A percentile compares a stretch with the other conserved stretches of the same genome.
Conservation (phyloP, 2,329 filamentous ascomycete genomes). For the Mycosphaerelloides madeirae region DNA sequence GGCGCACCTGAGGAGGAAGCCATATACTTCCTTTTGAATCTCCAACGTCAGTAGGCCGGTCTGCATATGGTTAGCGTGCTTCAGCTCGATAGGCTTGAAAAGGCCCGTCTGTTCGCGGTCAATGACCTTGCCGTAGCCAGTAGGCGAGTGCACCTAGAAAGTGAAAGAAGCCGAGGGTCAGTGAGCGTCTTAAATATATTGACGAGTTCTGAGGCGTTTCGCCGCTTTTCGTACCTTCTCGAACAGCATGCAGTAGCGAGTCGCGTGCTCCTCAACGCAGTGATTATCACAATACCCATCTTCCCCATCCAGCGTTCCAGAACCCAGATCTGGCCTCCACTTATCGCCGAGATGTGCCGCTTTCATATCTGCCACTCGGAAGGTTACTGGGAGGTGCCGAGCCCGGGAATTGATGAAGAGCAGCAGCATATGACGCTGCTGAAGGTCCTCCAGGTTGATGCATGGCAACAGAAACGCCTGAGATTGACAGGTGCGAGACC, state of each 20-base stretch:
- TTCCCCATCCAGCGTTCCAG: slow-evolving; percentile 3
- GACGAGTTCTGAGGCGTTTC: no score
- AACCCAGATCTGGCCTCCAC: slow-evolving; percentile 8
- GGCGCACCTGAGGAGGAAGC: slow-evolving; percentile 49
- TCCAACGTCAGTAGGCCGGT: slow-evolving; percentile 45
- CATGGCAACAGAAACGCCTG: slow-evolving; percentile 49
- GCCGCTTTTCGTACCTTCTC: no score
- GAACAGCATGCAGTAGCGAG: no score
- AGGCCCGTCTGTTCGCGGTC: slow-evolving; percentile 5
- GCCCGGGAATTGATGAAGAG: slow-evolving; percentile 52
- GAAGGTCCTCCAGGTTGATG: slow-evolving; percentile 56
- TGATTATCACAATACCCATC: slow-evolving; percentile 10
- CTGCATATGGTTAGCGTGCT: slow-evolving; percentile 4
- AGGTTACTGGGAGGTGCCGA: slow-evolving; percentile 43
- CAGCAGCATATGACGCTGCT: slow-evolving; percentile 40
- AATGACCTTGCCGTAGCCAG: slow-evolving; percentile 26
- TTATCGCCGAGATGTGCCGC: slow-evolving; percentile 31
- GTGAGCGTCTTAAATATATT: no score
- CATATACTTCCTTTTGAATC: slow-evolving; percentile 45
- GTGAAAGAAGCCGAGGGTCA: slow-evolving; percentile 20
- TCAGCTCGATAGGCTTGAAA: slow-evolving; percentile 6
- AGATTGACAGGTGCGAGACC: slow-evolving; percentile 14
- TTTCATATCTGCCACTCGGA: slow-evolving; percentile 45
- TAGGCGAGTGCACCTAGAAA: slow-evolving; percentile 26
- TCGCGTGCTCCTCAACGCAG: slow-evolving; percentile 7